A percentile compares a stretch with the other conserved stretches of the same genome.
These are phyloP conservation scores for Exsudoporus floridanus DNA, from an alignment of 1,284 basidiomycete genomes.

Conservation along the genomic window DNA sequence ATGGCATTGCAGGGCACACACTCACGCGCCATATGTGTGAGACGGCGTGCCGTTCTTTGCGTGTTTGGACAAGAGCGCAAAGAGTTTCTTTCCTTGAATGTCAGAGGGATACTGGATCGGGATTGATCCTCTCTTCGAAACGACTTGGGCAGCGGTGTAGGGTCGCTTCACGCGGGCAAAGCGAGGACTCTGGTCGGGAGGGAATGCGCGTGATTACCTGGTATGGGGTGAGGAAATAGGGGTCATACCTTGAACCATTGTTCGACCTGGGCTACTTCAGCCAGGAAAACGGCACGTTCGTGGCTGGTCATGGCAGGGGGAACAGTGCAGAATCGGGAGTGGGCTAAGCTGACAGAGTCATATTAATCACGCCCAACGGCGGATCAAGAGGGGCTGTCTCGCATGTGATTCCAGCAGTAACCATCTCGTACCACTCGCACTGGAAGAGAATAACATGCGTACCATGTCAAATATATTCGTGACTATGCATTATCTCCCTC, in stretches of 20 bases:
- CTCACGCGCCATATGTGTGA: slow-evolving; percentile 97
- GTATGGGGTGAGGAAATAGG: slow-evolving; percentile 8
- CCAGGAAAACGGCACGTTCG: slow-evolving; percentile 68
- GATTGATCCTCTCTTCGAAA: slow-evolving; percentile 90
- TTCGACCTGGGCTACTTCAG: slow-evolving; percentile 84
- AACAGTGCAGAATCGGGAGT: background rate
- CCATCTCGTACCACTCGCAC: background rate
- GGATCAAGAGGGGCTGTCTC: background rate
- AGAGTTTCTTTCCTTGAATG: slow-evolving; percentile 86
- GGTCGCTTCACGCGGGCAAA: slow-evolving; percentile 85
- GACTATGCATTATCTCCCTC: slow-evolving; percentile 30
- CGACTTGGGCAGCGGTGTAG: slow-evolving; percentile 92
- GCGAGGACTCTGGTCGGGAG: slow-evolving; percentile 65
- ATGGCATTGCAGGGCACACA: background rate
- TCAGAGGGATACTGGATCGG: slow-evolving; percentile 86
- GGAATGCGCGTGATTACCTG: background rate
- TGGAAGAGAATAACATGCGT: background rate
- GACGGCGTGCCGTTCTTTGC: slow-evolving; percentile 74
- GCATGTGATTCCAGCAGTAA: slow-evolving; percentile 29
- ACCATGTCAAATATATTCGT: slow-evolving; percentile 3
- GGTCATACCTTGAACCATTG: slow-evolving; percentile 86
- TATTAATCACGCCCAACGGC: slow-evolving; percentile 1
- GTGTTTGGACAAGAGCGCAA: slow-evolving; percentile 65
- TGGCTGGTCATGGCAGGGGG: slow-evolving; percentile 47
- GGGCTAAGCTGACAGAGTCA: background rate